Base-by-base conservation (phyloP, 176 grass and related monocot species). In the Bromus sterilis region DNA sequence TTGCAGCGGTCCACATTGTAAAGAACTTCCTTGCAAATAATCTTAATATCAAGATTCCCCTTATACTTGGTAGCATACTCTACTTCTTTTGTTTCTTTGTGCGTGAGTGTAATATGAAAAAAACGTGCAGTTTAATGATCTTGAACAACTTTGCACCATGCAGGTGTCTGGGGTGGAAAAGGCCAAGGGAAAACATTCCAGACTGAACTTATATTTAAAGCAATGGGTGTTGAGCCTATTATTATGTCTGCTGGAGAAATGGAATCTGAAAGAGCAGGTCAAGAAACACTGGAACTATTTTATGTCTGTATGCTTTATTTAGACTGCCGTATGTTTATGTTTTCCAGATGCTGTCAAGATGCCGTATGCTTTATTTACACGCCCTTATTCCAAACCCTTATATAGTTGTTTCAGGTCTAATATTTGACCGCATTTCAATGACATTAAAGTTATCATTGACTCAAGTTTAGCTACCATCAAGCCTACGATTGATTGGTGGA, bases 241-340 rank as follows among this genome's bases (percentile, higher is more conserved):
- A 98, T 95, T 86, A 98, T 98, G 95, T 98, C 95, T 55, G 88
- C 95, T 73, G 92, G 92, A 26, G 95, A 98, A 83, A 79, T 98
- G 51, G 95, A 98, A 86, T 98, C 95, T 77, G 88, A 98, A 81
- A 93, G 56, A 86, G 95, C 95, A 84, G 92, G 95, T 98, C 18
- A 86, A 87, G 44, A 82, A 75, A 35, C 74, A 60, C 16, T 32
- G 29, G 32, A 80, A 81, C 26, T 77, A 28, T 80, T 44, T 36
- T 35, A 42, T 70, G 21, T 78, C 12, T 70, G 4, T 37, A 53
- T 80, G 28, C 24, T 74, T 74, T 43, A 59, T 55, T 41, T 70
- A 84, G 2, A 75, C 3, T 71, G 11, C 4, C 11, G 11, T 67
- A 58, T 12, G 46, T 74, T 84, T 18, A 36, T 40, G 23, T 14